These are phyloP conservation scores for Huntiella decipiens DNA, from an alignment of 2,329 filamentous ascomycete species.

Conservation along the genomic window DNA sequence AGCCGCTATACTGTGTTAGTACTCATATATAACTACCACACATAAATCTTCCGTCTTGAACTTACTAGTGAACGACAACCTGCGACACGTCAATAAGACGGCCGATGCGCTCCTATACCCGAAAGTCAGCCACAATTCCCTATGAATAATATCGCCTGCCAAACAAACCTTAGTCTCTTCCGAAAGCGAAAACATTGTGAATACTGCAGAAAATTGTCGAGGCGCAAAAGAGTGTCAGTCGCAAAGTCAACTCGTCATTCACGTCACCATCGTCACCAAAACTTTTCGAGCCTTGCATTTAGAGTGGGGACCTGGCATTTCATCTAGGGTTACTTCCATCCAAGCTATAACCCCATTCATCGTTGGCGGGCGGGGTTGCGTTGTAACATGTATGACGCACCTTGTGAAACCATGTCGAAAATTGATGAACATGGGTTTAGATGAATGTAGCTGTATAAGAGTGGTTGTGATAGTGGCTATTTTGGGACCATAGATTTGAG, in stretches of 20 bases:
- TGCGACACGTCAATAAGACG: constrained; percentile 90
- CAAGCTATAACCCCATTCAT: not conserved
- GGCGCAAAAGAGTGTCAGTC: not conserved
- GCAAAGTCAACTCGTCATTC: not conserved
- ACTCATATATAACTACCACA: not conserved
- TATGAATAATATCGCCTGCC: not conserved
- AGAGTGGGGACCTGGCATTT: constrained; percentile 2
- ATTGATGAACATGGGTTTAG: constrained; percentile 1
- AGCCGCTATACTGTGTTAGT: constrained; percentile 43
- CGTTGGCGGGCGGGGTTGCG: not conserved
- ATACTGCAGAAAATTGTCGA: not conserved
- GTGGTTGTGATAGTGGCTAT: not conserved
- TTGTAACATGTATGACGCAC: not conserved
- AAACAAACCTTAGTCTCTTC: constrained; percentile 81
- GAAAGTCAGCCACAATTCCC: not conserved
- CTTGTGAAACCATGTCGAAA: constrained; percentile 10
- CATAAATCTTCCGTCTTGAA: constrained; percentile 6
- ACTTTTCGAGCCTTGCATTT: constrained; percentile 10
- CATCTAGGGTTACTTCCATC: not conserved
- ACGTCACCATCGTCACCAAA: constrained; percentile 2
- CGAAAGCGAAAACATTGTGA: constrained; percentile 48
- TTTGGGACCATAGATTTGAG: constrained; percentile 10
- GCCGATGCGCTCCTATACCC: constrained; percentile 78
- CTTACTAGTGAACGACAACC: constrained; percentile 89
- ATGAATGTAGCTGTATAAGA: not conserved